A percentile compares a stretch with the other conserved stretches of the same genome.
Evolutionary conservation across 2,329 filamentous ascomycete genomes (phyloP).

Genomic region (Cladosporium cucumerinum): DNA sequence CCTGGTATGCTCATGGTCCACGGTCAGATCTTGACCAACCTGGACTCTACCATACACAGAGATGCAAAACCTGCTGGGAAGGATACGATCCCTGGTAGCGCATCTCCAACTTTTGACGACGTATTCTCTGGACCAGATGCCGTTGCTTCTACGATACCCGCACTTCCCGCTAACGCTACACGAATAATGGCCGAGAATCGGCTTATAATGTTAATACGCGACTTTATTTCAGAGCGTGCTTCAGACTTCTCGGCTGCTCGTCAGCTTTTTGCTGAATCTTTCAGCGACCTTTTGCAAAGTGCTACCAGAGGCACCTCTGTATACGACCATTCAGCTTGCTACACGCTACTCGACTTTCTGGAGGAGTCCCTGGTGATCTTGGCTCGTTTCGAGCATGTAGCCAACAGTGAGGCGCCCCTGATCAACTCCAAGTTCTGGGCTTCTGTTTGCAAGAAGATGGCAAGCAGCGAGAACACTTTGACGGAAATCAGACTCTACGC

Average conservation of each 20-base stretch:
- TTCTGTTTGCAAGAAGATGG: conserved; percentile 72
- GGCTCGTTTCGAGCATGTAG: conserved; percentile 56
- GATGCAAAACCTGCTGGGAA: conserved; percentile 36
- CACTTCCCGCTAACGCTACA: conserved; percentile 66
- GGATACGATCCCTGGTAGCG: conserved; percentile 30
- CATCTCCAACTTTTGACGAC: conserved; percentile 63
- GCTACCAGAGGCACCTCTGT: conserved; percentile 72
- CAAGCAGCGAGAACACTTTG: conserved; percentile 81
- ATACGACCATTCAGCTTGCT: conserved; percentile 79
- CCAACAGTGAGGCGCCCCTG: conserved; percentile 43
- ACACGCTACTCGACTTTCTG: conserved; percentile 85
- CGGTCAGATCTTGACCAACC: conserved; percentile 71
- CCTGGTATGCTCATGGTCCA: conserved; percentile 79
- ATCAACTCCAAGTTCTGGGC: conserved; percentile 85
- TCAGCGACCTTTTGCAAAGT: conserved; percentile 69
- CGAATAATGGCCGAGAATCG: conserved; percentile 87
- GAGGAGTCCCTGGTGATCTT: conserved; percentile 74
- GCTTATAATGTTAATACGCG: conserved; percentile 74
- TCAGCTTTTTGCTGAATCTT: conserved; percentile 71
- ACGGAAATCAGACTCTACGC: conserved; percentile 82
- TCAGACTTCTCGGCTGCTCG: conserved; percentile 54
- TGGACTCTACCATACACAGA: conserved; percentile 82
- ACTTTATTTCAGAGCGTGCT: conserved; percentile 66
- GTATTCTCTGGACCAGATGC: conserved; percentile 64
- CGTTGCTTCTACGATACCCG: conserved; percentile 57